Conservation (phyloP, 2,329 filamentous ascomycete species). For the Hortaea sp. region DNA sequence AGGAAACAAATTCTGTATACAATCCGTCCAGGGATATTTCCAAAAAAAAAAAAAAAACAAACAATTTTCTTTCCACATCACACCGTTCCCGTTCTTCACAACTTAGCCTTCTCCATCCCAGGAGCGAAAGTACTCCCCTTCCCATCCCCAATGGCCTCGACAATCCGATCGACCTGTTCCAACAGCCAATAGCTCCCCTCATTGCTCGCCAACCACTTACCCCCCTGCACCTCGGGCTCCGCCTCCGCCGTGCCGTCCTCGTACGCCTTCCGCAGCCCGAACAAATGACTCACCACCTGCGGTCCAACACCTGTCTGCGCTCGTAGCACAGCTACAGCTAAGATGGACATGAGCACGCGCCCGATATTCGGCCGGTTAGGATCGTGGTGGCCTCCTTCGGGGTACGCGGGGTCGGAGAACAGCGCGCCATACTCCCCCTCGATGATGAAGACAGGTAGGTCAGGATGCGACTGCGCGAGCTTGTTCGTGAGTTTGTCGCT, state of each 20-base stretch:
- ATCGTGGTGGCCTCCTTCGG: conserved; percentile 21
- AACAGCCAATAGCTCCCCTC: conserved; percentile 57
- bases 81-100: conserved; percentile 9
- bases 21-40: too few relatives aligned
- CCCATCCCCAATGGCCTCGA: conserved; percentile 36
- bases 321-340: conserved; percentile 64
- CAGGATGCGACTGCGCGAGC: conserved; percentile 66
- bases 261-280: conserved; percentile 66
- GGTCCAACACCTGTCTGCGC: conserved; percentile 75
- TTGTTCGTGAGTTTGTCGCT: conserved; percentile 60
- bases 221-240: conserved; percentile 47
- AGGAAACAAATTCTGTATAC: too few relatives aligned
- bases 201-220: conserved; percentile 52
- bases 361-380: conserved; percentile 46
- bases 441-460: conserved; percentile 71
- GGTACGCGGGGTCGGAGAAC: conserved; percentile 54
- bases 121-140: conserved; percentile 49
- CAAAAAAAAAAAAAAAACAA: too few relatives aligned
- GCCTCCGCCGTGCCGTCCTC: conserved; percentile 52
- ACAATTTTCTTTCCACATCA: too few relatives aligned
- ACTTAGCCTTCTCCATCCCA: conserved; percentile 36
- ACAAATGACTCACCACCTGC: conserved; percentile 72
- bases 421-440: conserved; percentile 63
- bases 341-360: conserved; percentile 59
- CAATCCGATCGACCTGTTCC: conserved; percentile 51